These are phyloP conservation scores for Cyberlindnera bimundalis DNA, from an alignment of 805 yeast species.

Conservation along the genomic window DNA sequence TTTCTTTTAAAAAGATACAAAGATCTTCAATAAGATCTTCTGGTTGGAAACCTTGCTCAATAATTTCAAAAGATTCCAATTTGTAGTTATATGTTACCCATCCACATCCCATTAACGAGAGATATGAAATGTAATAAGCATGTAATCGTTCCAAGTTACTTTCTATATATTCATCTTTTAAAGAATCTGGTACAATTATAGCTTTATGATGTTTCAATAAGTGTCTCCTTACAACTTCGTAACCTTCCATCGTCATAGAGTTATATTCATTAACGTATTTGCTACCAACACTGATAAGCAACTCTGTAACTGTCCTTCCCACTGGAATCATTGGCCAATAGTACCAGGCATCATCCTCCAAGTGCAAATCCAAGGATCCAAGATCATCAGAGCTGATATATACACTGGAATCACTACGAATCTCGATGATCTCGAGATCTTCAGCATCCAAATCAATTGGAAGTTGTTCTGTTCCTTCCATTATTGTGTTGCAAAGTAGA, in stretches of 20 bases:
- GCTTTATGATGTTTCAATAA: slow-evolving; percentile 2
- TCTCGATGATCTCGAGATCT: slow-evolving; percentile 1
- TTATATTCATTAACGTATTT: slow-evolving; percentile 3
- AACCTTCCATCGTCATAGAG: slow-evolving; percentile 3
- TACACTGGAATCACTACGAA: not conserved
- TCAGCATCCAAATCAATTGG: not conserved
- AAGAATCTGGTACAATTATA: not conserved
- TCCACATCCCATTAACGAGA: slow-evolving; percentile 5
- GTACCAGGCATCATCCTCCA: not conserved
- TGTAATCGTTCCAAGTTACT: slow-evolving; percentile 3
- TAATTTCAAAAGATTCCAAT: not conserved
- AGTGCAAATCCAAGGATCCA: not conserved
- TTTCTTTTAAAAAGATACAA: not conserved
- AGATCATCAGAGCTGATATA: not conserved
- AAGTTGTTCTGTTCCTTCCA: too few species aligned
- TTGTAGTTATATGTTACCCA: slow-evolving; percentile 2
- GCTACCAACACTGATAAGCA: slow-evolving; percentile 10
- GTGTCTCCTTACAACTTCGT: not conserved
- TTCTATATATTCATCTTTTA: not conserved
- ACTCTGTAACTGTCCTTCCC: slow-evolving; percentile 5
- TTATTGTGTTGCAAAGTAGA: too few species aligned
- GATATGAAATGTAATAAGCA: slow-evolving; percentile 5
- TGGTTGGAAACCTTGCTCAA: not conserved
- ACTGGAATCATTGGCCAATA: slow-evolving; percentile 7
- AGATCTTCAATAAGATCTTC: slow-evolving; percentile 1